Percentiles rank a stretch among this genome's conserved stretches.
Conservation (phyloP, 345 rosid species). For the Brassica napus region Da-Ae NC_063452.1:49431501-49432000, state of each 20-base stretch:
- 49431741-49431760: conserved; percentile 14
- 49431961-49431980: conserved; percentile 21
- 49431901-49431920: neutral
- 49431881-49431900: neutral
- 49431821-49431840: neutral
- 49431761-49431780: conserved; percentile 31
- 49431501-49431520: conserved; percentile 50
- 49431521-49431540: conserved; percentile 60
- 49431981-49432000: conserved; percentile 18
- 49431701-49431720: conserved; percentile 49
- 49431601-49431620: conserved; percentile 19
- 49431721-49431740: conserved; percentile 61
- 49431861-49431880: conserved; percentile 27
- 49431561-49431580: conserved; percentile 52
- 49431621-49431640: conserved; percentile 17
- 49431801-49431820: neutral
- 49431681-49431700: conserved; percentile 13
- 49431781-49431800: conserved; percentile 30
- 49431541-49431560: conserved; percentile 47
- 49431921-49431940: neutral
- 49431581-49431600: conserved; percentile 76
- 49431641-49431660: conserved; percentile 30
- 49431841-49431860: conserved; percentile 2
- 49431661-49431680: conserved; percentile 33
- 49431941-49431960: conserved; percentile 6